phyloP scores from a whole-genome alignment of 2,329 filamentous ascomycete genomes.

The Colletotrichum liaoningense region DNA sequence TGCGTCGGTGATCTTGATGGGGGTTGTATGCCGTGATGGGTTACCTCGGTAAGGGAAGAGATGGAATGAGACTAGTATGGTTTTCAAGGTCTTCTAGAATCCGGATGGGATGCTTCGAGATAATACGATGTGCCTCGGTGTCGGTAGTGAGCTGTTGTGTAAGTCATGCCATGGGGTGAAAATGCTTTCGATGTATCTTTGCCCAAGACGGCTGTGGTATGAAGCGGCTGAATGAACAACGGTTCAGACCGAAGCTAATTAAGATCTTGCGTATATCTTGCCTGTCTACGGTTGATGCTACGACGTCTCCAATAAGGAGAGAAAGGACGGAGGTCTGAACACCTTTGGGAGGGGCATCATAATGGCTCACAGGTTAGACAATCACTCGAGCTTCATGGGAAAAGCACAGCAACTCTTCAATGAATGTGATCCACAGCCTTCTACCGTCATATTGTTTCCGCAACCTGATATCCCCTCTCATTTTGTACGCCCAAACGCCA shows the following conservation, averaged over 20 bases:
- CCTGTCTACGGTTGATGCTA: no score
- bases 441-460: constrained; percentile 12
- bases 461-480: constrained; percentile 8
- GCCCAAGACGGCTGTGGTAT: background rate
- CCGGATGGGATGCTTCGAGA: background rate
- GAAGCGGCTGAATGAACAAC: background rate
- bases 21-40: background rate
- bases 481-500: constrained; percentile 35
- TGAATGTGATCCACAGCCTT: background rate
- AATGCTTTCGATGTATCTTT: background rate
- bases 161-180: background rate
- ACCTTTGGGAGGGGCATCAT: no score
- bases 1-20: background rate
- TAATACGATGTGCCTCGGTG: background rate
- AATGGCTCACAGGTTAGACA: background rate
- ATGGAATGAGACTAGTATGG: background rate
- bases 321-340: background rate
- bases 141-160: background rate
- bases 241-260: background rate
- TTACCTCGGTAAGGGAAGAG: background rate
- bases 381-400: background rate
- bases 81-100: background rate
- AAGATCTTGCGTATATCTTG: no score
- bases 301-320: background rate
- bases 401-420: background rate